phyloP scores from a whole-genome alignment of 192 early-diverging fungal genomes.

The Mortierella alpina region DNA sequence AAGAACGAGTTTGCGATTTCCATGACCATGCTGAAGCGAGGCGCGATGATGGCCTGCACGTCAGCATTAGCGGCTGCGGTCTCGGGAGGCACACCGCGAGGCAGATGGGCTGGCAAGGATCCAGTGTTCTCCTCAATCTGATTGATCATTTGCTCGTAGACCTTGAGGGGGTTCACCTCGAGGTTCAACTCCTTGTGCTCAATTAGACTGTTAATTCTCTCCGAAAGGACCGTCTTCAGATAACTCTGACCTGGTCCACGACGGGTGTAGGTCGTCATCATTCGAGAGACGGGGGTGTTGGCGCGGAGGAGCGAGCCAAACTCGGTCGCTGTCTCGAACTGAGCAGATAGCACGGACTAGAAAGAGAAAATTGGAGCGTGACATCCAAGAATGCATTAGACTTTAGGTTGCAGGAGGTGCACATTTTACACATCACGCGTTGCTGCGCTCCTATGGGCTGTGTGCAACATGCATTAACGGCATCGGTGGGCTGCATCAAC shows the following conservation, averaged over 20 bases:
- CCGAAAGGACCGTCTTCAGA: conserved; percentile 85
- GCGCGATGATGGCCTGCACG: conserved; percentile 87
- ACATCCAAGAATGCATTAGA: not conserved
- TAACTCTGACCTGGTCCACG: conserved; percentile 95
- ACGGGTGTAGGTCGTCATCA: conserved; percentile 97
- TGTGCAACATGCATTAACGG: no score
- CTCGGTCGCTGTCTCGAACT: conserved; percentile 93
- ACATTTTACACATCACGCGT: no score
- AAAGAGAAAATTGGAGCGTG: not conserved
- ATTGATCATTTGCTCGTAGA: conserved; percentile 86
- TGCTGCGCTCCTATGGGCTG: no score
- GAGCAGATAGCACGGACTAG: conserved; percentile 85
- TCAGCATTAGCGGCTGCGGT: conserved; percentile 83
- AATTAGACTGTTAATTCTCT: conserved; percentile 83
- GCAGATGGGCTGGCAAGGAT: conserved; percentile 68
- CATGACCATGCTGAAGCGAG: conserved; percentile 83
- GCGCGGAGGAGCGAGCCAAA: conserved; percentile 90
- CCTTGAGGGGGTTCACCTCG: conserved; percentile 95
- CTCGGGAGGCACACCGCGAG: conserved; percentile 83
- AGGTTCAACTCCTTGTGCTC: conserved; percentile 86
- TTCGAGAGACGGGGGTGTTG: conserved; percentile 96
- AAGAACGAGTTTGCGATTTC: conserved; percentile 90
- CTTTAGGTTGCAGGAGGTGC: not conserved
- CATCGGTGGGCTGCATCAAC: no score
- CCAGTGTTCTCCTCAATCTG: conserved; percentile 78